A percentile compares a stretch with the other conserved stretches of the same genome.
Evolutionary conservation across 2,329 filamentous ascomycete species (phyloP).

Genomic region (Epichloe sp.): DNA sequence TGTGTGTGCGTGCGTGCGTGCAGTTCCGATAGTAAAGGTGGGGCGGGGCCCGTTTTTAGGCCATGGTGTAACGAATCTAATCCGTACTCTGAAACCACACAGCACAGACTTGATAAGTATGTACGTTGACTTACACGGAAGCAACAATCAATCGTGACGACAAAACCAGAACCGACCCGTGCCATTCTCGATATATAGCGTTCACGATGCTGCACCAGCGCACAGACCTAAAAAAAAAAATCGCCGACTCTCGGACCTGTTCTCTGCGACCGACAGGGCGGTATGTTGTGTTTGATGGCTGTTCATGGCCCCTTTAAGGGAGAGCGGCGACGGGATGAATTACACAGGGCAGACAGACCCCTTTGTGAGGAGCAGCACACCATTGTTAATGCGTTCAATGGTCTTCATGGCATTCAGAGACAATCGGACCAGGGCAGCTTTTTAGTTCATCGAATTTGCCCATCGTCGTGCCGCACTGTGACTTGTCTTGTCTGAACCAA

Average conservation of each 20-base stretch:
- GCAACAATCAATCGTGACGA: not conserved
- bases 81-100: too few species aligned
- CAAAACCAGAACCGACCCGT: too few species aligned
- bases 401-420: not conserved
- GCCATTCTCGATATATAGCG: too few species aligned
- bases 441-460: too few species aligned
- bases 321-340: not conserved
- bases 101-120: too few species aligned
- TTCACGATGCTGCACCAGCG: not conserved
- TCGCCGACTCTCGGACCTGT: not conserved
- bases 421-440: not conserved
- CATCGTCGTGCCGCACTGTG: not conserved
- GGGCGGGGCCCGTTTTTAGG: too few species aligned
- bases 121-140: not conserved
- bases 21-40: too few species aligned
- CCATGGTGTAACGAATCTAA: too few species aligned
- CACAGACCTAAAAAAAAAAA: not conserved
- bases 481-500: too few species aligned
- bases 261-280: not conserved
- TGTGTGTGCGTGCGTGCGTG: too few species aligned
- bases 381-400: not conserved
- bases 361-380: not conserved
- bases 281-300: not conserved
- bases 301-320: not conserved
- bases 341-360: not conserved